Conservation (phyloP, 192 early-diverging fungal species). For the Nowakowskiella sp. region DNA sequence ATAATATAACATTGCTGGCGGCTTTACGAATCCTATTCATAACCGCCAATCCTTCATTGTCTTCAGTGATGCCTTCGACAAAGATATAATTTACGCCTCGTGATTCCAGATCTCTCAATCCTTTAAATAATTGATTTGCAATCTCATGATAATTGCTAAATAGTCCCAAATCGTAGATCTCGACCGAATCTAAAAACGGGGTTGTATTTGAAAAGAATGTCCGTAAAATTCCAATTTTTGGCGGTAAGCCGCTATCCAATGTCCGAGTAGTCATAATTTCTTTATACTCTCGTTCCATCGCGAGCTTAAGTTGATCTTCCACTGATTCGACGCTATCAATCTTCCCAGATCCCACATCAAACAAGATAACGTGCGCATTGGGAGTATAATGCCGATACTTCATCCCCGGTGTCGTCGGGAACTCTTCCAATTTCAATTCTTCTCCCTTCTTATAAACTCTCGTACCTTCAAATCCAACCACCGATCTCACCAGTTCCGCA, state of each 20-base stretch:
- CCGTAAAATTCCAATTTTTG: conserved; percentile 28
- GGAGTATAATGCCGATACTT: conserved; percentile 99
- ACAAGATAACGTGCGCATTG: conserved; percentile 71
- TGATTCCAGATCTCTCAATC: conserved; percentile 69
- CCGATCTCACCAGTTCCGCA: conserved; percentile 54
- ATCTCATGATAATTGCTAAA: conserved; percentile 47
- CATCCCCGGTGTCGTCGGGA: conserved; percentile 97
- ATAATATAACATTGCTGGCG: too few relatives aligned
- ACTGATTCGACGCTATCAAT: neutral
- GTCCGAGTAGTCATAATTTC: neutral
- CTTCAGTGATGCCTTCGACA: conserved; percentile 85
- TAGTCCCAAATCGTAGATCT: conserved; percentile 48
- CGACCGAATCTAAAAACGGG: neutral
- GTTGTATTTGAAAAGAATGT: conserved; percentile 1
- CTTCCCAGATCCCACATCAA: conserved; percentile 28
- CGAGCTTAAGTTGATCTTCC: conserved; percentile 1
- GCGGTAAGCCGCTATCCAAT: neutral
- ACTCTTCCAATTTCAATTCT: conserved; percentile 58
- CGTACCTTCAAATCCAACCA: conserved; percentile 57
- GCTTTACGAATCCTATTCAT: conserved; percentile 96
- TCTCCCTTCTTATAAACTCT: conserved; percentile 77
- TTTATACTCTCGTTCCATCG: conserved; percentile 15
- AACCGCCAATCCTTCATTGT: conserved; percentile 83
- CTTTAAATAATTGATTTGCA: conserved; percentile 71
- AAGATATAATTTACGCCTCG: conserved; percentile 63